Evolutionary conservation across 176 grass and related monocot genomes (phyloP).

Genomic region (Eremochloa ophiuroides): DNA sequence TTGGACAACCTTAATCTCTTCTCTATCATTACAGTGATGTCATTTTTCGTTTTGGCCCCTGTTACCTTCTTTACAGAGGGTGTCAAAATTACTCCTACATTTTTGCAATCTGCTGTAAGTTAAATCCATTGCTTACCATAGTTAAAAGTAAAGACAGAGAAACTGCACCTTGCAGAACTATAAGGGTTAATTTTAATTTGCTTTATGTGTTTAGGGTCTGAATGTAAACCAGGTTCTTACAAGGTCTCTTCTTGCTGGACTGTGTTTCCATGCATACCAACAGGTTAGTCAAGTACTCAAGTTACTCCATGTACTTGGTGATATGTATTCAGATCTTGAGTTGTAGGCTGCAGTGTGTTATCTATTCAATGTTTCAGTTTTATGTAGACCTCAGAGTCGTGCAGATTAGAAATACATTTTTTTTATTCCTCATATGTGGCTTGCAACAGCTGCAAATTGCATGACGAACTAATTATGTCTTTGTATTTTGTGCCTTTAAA

Average conservation of each 20-base stretch:
- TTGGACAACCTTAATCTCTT: constrained; percentile 89
- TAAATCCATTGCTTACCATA: background rate
- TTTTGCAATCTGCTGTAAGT: constrained; percentile 72
- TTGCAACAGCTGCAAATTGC: background rate
- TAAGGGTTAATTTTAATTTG: background rate
- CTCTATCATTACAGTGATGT: constrained; percentile 92
- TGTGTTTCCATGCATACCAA: constrained; percentile 97
- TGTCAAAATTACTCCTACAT: constrained; percentile 62
- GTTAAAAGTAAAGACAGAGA: background rate
- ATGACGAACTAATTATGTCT: background rate
- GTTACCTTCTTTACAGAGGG: constrained; percentile 68
- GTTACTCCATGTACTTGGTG: background rate
- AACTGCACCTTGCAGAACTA: background rate
- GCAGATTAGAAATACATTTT: background rate
- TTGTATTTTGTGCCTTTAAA: background rate
- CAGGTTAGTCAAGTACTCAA: constrained; percentile 43
- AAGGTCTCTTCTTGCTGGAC: constrained; percentile 59
- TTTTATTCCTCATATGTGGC: background rate
- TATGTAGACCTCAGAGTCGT: background rate
- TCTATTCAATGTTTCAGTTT: background rate
- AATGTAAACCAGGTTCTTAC: constrained; percentile 65
- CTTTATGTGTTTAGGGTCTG: constrained; percentile 55
- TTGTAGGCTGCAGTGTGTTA: background rate
- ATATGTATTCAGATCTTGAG: background rate
- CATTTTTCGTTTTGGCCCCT: constrained; percentile 79